These are phyloP conservation scores for Luffa acutangula DNA, from an alignment of 306 rosid species.

Conservation along the genomic window DNA sequence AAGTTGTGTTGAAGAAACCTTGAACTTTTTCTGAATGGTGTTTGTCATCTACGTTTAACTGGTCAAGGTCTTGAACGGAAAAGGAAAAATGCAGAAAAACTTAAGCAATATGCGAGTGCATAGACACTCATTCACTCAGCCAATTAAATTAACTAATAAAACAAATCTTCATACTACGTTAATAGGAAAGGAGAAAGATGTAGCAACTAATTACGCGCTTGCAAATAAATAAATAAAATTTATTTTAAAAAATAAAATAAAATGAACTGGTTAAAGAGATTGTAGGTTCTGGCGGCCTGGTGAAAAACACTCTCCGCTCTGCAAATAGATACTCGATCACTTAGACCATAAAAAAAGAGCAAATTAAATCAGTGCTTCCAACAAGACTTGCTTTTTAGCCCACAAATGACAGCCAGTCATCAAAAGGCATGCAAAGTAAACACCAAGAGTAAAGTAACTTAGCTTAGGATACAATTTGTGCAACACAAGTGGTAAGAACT, in stretches of 20 bases:
- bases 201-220: not conserved
- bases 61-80: conserved; percentile 36
- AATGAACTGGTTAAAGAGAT: not conserved
- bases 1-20: conserved; percentile 97
- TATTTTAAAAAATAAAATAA: not conserved
- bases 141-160: not conserved
- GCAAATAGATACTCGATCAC: not conserved
- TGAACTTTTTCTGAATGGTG: conserved; percentile 87
- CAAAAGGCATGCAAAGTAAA: conserved; percentile 4
- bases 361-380: not conserved
- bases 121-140: not conserved
- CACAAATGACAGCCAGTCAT: not conserved
- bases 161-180: not conserved
- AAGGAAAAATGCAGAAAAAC: not conserved
- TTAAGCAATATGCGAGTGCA: not conserved
- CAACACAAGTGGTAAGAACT: conserved; percentile 80
- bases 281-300: not conserved
- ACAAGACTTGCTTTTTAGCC: not conserved
- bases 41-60: conserved; percentile 78
- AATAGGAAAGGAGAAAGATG: not conserved
- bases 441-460: not conserved
- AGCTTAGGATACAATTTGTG: conserved; percentile 89
- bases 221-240: not conserved
- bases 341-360: not conserved
- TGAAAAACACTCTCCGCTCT: not conserved